Conservation (phyloP, 1,139 yeast species). For the Yamadazyma friedrichii region DNA sequence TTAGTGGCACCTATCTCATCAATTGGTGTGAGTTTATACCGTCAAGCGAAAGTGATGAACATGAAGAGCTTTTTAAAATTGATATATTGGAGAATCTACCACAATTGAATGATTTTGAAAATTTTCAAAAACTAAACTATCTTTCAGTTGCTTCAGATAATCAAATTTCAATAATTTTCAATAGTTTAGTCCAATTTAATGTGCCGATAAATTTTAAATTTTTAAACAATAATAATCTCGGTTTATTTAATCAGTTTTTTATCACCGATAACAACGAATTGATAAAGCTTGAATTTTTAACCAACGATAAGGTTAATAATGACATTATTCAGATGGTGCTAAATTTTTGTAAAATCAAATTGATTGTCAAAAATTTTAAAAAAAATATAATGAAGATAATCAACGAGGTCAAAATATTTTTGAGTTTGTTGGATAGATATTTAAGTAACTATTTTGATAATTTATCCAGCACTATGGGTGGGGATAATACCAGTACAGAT, state of each 20-base stretch:
- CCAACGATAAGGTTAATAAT: slow-evolving; percentile 9
- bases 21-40: background rate
- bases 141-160: slow-evolving; percentile 11
- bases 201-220: slow-evolving; percentile 16
- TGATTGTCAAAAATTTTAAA: slow-evolving; percentile 30
- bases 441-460: slow-evolving; percentile 31
- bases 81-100: slow-evolving; percentile 31
- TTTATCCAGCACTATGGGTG: slow-evolving; percentile 6
- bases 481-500: slow-evolving; percentile 6
- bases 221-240: slow-evolving; percentile 17
- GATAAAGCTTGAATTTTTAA: slow-evolving; percentile 7
- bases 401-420: slow-evolving; percentile 41
- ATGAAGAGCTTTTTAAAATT: slow-evolving; percentile 22
- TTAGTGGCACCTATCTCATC: slow-evolving; percentile 5
- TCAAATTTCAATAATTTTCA: slow-evolving; percentile 20
- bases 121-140: slow-evolving; percentile 10
- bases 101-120: slow-evolving; percentile 14
- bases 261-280: slow-evolving; percentile 18
- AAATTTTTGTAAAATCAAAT: slow-evolving; percentile 30
- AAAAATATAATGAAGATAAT: slow-evolving; percentile 37
- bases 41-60: background rate
- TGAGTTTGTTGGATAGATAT: slow-evolving; percentile 38
- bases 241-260: slow-evolving; percentile 32
- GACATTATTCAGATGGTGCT: slow-evolving; percentile 23
- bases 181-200: slow-evolving; percentile 24